Conservation (phyloP, 768 basidiomycete species). For the Lentinula raphanica region DNA sequence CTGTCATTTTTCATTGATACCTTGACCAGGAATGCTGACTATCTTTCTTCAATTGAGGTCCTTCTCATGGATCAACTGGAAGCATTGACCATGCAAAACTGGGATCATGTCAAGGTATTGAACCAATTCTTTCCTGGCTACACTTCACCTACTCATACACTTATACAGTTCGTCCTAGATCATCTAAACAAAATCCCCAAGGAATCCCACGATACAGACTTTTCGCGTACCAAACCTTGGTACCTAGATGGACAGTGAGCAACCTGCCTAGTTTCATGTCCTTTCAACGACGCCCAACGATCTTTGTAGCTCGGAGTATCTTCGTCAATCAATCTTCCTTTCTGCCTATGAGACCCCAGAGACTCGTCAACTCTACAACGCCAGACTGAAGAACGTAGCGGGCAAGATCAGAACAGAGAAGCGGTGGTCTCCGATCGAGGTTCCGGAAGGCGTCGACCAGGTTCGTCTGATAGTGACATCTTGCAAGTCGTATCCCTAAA, state of each 20-base stretch:
- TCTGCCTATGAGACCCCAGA: conserved; percentile 90
- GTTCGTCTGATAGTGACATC: conserved; percentile 30
- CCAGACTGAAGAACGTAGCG: conserved; percentile 71
- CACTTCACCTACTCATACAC: background rate
- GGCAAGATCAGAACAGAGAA: conserved; percentile 75
- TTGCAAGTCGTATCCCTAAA: background rate
- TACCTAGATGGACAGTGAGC: conserved; percentile 92
- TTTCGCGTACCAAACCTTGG: conserved; percentile 97
- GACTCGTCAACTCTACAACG: conserved; percentile 72
- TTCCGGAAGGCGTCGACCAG: conserved; percentile 82
- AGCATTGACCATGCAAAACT: conserved; percentile 95
- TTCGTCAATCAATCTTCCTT: conserved; percentile 87
- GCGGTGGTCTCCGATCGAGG: conserved; percentile 65
- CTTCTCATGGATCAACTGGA: conserved; percentile 91
- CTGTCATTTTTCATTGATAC: background rate
- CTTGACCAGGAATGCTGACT: conserved; percentile 68
- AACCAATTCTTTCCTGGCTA: background rate
- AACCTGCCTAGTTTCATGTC: conserved; percentile 6
- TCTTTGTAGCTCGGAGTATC: conserved; percentile 60
- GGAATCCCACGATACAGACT: conserved; percentile 90
- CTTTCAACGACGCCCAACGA: background rate
- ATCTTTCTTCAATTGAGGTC: conserved; percentile 89
- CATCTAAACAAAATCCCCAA: conserved; percentile 87
- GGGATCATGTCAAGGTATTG: conserved; percentile 92
- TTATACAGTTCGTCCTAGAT: conserved; percentile 73